A percentile compares a stretch with the other conserved stretches of the same genome.
phyloP scores from a whole-genome alignment of 495 filamentous ascomycete species.

The Poronia punctata region DNA sequence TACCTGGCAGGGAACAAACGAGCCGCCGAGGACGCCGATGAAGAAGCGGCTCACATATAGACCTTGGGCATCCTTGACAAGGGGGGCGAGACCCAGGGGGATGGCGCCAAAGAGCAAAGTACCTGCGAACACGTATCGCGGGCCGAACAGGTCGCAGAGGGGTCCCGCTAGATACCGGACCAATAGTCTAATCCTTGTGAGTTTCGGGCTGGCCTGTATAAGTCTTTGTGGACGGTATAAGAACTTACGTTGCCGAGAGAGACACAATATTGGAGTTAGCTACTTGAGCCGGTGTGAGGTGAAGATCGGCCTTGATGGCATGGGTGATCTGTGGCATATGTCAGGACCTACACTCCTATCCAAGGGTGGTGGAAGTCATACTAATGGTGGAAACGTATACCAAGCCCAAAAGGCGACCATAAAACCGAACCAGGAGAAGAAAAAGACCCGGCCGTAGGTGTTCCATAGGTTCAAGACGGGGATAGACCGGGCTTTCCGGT shows the following conservation, averaged over 20 bases:
- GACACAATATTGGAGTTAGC: slow-evolving; percentile 91
- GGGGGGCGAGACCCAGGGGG: slow-evolving; percentile 76
- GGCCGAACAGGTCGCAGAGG: slow-evolving; percentile 77
- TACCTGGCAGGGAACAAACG: slow-evolving; percentile 92
- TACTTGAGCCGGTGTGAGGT: slow-evolving; percentile 63
- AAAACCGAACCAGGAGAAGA: slow-evolving; percentile 93
- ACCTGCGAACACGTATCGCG: slow-evolving; percentile 71
- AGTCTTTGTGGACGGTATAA: not conserved
- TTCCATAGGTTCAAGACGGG: slow-evolving; percentile 76
- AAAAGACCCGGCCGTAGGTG: slow-evolving; percentile 77
- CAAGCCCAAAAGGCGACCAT: slow-evolving; percentile 95
- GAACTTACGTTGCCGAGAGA: slow-evolving; percentile 69
- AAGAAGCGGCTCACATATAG: slow-evolving; percentile 82
- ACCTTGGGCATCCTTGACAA: slow-evolving; percentile 60
- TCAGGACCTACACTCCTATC: slow-evolving; percentile 7
- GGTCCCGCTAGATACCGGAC: slow-evolving; percentile 79
- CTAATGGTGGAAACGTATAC: slow-evolving; percentile 79
- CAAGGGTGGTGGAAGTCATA: slow-evolving; percentile 34
- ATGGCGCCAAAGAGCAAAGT: slow-evolving; percentile 69
- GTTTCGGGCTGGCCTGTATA: slow-evolving; percentile 1
- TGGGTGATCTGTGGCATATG: slow-evolving; percentile 50
- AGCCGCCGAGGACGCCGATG: slow-evolving; percentile 83
- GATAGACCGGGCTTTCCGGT: slow-evolving; percentile 71
- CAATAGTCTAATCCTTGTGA: slow-evolving; percentile 48
- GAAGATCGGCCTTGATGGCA: slow-evolving; percentile 71